Conservation (phyloP, 345 rosid genomes). For the Salix koriyanagi region DNA sequence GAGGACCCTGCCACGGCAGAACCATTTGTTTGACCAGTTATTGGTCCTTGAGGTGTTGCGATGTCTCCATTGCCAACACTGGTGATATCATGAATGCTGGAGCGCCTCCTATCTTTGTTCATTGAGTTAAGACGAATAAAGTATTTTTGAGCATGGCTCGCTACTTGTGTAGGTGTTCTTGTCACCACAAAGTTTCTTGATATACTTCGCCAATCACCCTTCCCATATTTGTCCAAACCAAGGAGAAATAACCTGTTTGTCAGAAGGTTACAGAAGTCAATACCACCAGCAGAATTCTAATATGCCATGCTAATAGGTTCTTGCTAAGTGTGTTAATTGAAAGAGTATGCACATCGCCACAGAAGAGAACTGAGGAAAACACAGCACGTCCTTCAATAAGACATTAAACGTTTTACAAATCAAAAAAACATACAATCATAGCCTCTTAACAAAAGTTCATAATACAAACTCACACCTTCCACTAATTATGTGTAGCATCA, state of each 20-base stretch:
- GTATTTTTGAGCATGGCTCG: constrained; percentile 1
- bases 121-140: background rate
- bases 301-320: background rate
- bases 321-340: background rate
- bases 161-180: constrained; percentile 7
- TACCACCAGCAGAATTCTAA: background rate
- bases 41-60: constrained; percentile 70
- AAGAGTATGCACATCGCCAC: background rate
- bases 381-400: background rate
- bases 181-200: constrained; percentile 3
- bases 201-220: constrained; percentile 9
- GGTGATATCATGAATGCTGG: constrained; percentile 32
- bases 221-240: constrained; percentile 4
- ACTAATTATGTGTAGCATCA: background rate
- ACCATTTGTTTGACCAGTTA: constrained; percentile 81
- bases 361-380: background rate
- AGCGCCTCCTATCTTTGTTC: background rate
- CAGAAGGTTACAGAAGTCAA: constrained; percentile 9
- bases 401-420: background rate
- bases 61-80: constrained; percentile 72
- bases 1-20: constrained; percentile 44
- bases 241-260: background rate
- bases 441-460: background rate
- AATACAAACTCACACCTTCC: background rate
- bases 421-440: background rate